Base-by-base conservation (phyloP, 257 asterid species). In the Solanum tarapatanum region DNA sequence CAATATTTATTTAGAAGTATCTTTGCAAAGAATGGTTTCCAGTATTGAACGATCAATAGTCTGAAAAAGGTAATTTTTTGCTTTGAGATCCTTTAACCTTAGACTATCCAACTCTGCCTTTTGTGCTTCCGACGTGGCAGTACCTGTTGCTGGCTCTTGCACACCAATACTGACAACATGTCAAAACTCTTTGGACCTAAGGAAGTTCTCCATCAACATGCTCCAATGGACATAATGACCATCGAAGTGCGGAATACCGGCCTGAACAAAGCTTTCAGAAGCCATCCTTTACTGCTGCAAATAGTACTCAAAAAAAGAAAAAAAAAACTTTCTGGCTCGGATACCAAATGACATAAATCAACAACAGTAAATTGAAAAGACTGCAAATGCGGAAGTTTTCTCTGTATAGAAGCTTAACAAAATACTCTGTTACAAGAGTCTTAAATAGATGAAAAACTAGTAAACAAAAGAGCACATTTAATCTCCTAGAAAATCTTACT, bases 191-290 rank as follows among this genome's bases (percentile, higher is more conserved):
- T 48, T 48, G 60, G 60, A 48, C 0, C 0, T 19, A 58, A 58
- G 66, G 4, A 58, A 58, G 66, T 19, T 58, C 24, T 58, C 11
- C 24, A 58, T 58, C 66, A 19, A 58, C 66, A 58, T 58, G 66
- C 5, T 58, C 24, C 11, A 58, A 58, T 19, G 66, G 24, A 7
- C 66, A 6, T 19, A 7, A 58, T 58, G 66, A 58, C 24, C 66
- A 58, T 58, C 11, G 1, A 58, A 58, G 5, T 0, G 24, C 2
- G 11, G 5, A 58, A 19, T 58, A 58, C 0, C 5, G 0, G 0
- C 11, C 24, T 19, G 24, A 19, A 58, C 24, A 19, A 58, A 58
- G 66, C 24, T 58, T 58, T 58, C 24, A 58, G 11, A 58, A 58
- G 11, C 24, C 24, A 58, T 58, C 66, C 7, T 58, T 58, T 58